A percentile compares a stretch with the other conserved stretches of the same genome.
phyloP scores from a whole-genome alignment of 331 rosid genomes.

The Stylosanthes scabra region DNA sequence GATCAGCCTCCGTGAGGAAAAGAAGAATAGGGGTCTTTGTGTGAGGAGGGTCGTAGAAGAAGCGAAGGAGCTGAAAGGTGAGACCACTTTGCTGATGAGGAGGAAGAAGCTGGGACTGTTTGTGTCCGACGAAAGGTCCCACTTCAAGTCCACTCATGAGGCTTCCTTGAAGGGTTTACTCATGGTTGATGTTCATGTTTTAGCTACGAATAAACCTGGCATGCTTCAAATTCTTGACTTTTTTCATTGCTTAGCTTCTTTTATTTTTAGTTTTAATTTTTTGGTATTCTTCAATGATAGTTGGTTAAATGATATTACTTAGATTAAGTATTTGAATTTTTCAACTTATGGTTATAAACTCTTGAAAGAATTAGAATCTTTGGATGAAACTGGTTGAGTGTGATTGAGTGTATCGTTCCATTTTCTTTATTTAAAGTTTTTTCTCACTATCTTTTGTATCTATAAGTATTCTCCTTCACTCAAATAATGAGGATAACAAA shows the following conservation, averaged over 20 bases:
- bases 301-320: background rate
- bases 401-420: no score
- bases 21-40: constrained; percentile 40
- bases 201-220: constrained; percentile 77
- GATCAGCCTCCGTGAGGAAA: no score
- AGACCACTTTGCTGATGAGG: constrained; percentile 24
- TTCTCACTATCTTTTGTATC: no score
- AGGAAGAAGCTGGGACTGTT: constrained; percentile 79
- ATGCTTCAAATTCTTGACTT: background rate
- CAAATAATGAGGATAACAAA: no score
- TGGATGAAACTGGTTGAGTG: no score
- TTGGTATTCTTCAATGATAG: background rate
- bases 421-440: no score
- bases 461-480: no score
- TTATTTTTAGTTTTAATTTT: no score
- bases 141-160: constrained; percentile 77
- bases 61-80: constrained; percentile 32
- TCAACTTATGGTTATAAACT: no score
- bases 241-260: background rate
- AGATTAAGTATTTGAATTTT: no score
- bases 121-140: constrained; percentile 94
- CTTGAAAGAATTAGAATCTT: background rate
- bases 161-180: constrained; percentile 67
- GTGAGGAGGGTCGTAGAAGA: constrained; percentile 34
- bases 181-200: constrained; percentile 67